Percentiles rank a stretch among this genome's conserved stretches.
Evolutionary conservation across 139 green algal species (phyloP).

Genomic region (Chlamydomonas eustigma): DNA sequence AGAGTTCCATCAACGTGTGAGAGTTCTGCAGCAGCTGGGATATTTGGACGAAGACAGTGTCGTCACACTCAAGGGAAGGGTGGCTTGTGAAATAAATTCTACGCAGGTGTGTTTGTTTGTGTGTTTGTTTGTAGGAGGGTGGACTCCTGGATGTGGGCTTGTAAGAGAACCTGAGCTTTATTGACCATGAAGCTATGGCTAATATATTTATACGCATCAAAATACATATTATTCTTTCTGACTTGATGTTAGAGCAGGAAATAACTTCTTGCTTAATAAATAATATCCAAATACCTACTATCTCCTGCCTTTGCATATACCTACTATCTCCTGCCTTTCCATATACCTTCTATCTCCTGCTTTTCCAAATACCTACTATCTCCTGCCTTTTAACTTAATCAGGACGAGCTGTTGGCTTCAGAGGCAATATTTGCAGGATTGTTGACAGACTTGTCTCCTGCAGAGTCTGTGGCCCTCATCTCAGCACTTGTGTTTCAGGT

Average conservation of each 20-base stretch:
- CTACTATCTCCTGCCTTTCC: too few relatives aligned
- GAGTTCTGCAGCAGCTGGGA: slow-evolving; percentile 72
- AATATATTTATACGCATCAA: too few relatives aligned
- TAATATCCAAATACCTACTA: too few relatives aligned
- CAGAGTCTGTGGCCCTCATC: slow-evolving; percentile 89
- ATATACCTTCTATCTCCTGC: not conserved
- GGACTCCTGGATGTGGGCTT: not conserved
- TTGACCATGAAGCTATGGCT: not conserved
- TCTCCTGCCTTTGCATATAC: too few relatives aligned
- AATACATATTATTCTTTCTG: too few relatives aligned
- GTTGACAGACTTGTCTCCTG: slow-evolving; percentile 67
- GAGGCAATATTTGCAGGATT: slow-evolving; percentile 89
- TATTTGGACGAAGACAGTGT: slow-evolving; percentile 70
- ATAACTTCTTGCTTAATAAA: too few relatives aligned
- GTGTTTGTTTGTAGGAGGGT: not conserved
- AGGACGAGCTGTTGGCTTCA: slow-evolving; percentile 87
- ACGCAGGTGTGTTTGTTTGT: slow-evolving; percentile 55
- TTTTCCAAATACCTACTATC: too few relatives aligned
- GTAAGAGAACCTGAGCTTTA: not conserved
- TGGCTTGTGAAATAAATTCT: slow-evolving; percentile 89
- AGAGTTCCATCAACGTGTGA: slow-evolving; percentile 77
- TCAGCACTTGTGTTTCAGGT: slow-evolving; percentile 18
- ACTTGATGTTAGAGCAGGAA: too few relatives aligned
- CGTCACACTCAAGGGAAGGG: slow-evolving; percentile 83
- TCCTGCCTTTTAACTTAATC: not conserved